Percentiles rank a stretch among this genome's conserved stretches.
These are phyloP conservation scores for Paramyrothecium roridum DNA, from an alignment of 2,329 filamentous ascomycete species.

Conservation along the genomic window DNA sequence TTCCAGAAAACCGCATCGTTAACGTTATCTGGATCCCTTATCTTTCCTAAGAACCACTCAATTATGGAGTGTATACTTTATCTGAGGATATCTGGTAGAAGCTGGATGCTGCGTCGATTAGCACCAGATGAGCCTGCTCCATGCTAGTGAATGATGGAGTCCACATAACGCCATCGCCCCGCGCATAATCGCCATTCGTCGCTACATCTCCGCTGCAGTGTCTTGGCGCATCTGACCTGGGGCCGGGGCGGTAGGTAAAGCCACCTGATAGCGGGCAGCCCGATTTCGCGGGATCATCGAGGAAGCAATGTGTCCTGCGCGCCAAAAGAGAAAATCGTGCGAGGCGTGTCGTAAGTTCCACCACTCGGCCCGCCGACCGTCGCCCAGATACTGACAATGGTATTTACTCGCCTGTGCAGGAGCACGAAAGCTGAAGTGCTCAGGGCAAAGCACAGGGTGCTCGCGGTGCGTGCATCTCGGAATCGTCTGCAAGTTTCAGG, in stretches of 20 bases:
- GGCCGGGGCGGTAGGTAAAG: no score
- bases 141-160: neutral
- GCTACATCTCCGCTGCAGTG: no score
- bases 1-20: no score
- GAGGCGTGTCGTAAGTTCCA: constrained; percentile 20
- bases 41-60: no score
- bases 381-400: neutral
- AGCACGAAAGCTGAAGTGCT: constrained; percentile 23
- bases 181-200: no score
- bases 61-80: no score
- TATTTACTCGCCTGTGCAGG: constrained; percentile 3
- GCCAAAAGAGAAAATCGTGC: constrained; percentile 21
- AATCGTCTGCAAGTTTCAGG: constrained; percentile 21
- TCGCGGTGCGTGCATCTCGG: constrained; percentile 17
- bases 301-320: constrained; percentile 10
- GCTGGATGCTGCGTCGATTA: no score
- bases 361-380: constrained; percentile 1
- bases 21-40: no score
- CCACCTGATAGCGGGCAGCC: no score
- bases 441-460: constrained; percentile 21
- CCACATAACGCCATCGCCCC: neutral
- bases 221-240: no score
- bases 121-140: no score
- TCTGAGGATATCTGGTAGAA: no score
- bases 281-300: neutral